Percentiles rank a stretch among this genome's conserved stretches.
phyloP scores from a whole-genome alignment of 805 yeast genomes.

The Wickerhamomyces silvicola region DNA sequence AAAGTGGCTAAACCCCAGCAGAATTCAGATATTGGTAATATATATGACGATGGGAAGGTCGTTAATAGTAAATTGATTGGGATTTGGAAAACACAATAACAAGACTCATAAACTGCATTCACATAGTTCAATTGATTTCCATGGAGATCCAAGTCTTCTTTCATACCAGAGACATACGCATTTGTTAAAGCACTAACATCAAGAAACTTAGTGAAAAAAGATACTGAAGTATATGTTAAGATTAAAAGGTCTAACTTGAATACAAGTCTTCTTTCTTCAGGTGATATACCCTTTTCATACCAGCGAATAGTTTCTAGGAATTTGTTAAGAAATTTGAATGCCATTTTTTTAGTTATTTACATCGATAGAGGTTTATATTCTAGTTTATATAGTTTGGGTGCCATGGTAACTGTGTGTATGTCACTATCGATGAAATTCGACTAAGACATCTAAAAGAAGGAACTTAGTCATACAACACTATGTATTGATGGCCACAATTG shows the following conservation, averaged over 20 bases:
- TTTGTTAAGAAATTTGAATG: no score
- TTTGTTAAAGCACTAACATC: constrained; percentile 43
- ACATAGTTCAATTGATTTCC: constrained; percentile 43
- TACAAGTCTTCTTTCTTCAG: constrained; percentile 24
- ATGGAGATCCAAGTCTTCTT: constrained; percentile 34
- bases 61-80: constrained; percentile 30
- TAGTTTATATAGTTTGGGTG: no score
- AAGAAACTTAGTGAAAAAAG: constrained; percentile 42
- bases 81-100: constrained; percentile 41
- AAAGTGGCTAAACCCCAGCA: constrained; percentile 33
- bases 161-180: constrained; percentile 55
- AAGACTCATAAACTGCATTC: constrained; percentile 35
- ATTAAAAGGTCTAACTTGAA: constrained; percentile 28
- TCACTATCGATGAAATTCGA: no score
- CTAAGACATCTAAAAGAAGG: no score
- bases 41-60: constrained; percentile 25
- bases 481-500: no score
- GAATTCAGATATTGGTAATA: constrained; percentile 29
- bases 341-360: no score
- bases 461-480: no score
- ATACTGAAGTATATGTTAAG: constrained; percentile 26
- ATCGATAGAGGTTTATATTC: no score
- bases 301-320: background rate
- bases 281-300: no score
- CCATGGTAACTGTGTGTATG: no score